phyloP scores from a whole-genome alignment of 2,329 filamentous ascomycete genomes.

The Talaromyces atroroseus region DNA sequence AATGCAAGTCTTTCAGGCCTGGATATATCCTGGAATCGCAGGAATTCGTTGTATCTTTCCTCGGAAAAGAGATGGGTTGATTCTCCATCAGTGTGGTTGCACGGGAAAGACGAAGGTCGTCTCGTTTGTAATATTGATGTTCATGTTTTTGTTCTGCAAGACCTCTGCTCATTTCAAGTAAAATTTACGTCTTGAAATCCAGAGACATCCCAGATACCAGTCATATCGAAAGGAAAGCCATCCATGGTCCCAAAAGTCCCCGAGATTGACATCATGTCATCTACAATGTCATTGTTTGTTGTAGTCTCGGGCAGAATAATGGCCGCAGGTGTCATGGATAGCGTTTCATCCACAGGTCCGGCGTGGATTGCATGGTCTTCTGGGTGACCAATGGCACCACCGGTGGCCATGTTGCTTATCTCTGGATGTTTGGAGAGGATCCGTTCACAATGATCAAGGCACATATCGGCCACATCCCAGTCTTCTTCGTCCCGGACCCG shows the following conservation, averaged over 20 bases:
- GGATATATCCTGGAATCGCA: not conserved
- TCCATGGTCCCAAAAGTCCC: conserved; percentile 43
- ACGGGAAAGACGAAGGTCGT: not conserved
- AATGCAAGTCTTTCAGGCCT: not conserved
- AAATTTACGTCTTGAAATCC: conserved; percentile 38
- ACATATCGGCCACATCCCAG: conserved; percentile 54
- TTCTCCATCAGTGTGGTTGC: not conserved
- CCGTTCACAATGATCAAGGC: conserved; percentile 45
- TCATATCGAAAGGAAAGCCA: conserved; percentile 43
- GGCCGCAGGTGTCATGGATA: conserved; percentile 33
- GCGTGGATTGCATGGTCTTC: conserved; percentile 8
- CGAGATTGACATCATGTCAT: conserved; percentile 44
- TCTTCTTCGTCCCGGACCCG: conserved; percentile 46
- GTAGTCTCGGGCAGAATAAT: conserved; percentile 40
- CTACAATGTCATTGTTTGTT: conserved; percentile 42
- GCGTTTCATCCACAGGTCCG: conserved; percentile 18
- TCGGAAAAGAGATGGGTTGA: not conserved
- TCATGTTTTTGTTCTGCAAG: not conserved
- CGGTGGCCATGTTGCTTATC: conserved; percentile 12
- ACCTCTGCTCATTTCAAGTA: conserved; percentile 7
- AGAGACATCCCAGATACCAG: conserved; percentile 42
- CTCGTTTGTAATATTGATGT: not conserved
- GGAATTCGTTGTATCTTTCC: conserved; percentile 1
- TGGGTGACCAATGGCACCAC: conserved; percentile 1
- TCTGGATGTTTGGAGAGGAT: conserved; percentile 39